Conservation (phyloP, 805 yeast genomes). For the Diddensiella transvaalensis region DNA sequence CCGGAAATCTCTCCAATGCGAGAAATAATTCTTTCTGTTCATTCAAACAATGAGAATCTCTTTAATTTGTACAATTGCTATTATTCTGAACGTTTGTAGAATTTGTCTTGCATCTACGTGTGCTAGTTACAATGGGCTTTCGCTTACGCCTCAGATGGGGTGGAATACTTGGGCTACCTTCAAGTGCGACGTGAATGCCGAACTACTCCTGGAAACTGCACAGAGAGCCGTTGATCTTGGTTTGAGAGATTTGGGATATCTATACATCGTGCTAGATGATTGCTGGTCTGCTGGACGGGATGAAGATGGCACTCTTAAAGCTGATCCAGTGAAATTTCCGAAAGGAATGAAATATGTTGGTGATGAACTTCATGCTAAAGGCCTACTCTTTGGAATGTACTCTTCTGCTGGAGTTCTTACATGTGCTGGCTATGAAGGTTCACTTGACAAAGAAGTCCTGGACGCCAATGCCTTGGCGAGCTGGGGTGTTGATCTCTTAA, state of each 20-base stretch:
- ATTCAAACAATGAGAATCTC: too few species aligned
- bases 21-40: too few species aligned
- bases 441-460: slow-evolving; percentile 29
- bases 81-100: too few species aligned
- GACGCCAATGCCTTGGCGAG: slow-evolving; percentile 32
- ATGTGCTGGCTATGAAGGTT: slow-evolving; percentile 34
- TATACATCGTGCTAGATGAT: slow-evolving; percentile 34
- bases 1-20: too few species aligned
- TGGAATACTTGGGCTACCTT: slow-evolving; percentile 34
- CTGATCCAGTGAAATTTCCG: slow-evolving; percentile 31
- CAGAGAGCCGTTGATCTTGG: slow-evolving; percentile 26
- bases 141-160: slow-evolving; percentile 29
- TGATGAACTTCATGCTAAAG: slow-evolving; percentile 28
- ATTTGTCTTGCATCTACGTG: neutral
- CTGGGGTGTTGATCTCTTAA: slow-evolving; percentile 33
- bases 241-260: slow-evolving; percentile 30
- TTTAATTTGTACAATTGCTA: too few species aligned
- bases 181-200: slow-evolving; percentile 30
- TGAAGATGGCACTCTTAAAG: slow-evolving; percentile 21
- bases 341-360: slow-evolving; percentile 28
- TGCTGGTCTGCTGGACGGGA: slow-evolving; percentile 30
- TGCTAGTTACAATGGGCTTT: slow-evolving; percentile 12
- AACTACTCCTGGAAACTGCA: slow-evolving; percentile 26
- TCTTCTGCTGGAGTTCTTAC: slow-evolving; percentile 35
- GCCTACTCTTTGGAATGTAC: slow-evolving; percentile 34